Conservation (phyloP, 2,329 filamentous ascomycete genomes). For the Fusarium papillatum region DNA sequence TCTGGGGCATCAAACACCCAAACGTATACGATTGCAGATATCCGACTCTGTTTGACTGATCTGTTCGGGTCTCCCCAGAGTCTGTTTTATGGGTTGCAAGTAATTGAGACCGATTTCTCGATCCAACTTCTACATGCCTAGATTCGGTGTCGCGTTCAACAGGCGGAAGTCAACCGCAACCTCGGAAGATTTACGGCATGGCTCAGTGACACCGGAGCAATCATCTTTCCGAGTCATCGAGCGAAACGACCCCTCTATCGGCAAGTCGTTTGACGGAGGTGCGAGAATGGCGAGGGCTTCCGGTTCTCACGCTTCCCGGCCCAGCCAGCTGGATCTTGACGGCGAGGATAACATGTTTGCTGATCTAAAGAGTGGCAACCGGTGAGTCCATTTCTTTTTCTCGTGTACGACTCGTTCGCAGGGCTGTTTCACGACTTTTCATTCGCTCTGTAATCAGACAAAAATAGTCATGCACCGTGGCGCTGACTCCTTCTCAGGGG, state of each 20-base stretch:
- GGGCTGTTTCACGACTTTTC: slow-evolving; percentile 31
- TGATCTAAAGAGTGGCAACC: slow-evolving; percentile 65
- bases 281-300: slow-evolving; percentile 56
- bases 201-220: slow-evolving; percentile 57
- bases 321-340: slow-evolving; percentile 54
- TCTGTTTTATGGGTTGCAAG: slow-evolving; percentile 42
- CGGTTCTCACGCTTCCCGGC: slow-evolving; percentile 53
- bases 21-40: slow-evolving; percentile 35
- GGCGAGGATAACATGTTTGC: slow-evolving; percentile 72
- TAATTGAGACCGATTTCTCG: slow-evolving; percentile 37
- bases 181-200: slow-evolving; percentile 68
- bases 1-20: slow-evolving; percentile 13
- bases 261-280: slow-evolving; percentile 66
- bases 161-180: slow-evolving; percentile 72
- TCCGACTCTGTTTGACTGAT: slow-evolving; percentile 13
- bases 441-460: slow-evolving; percentile 30
- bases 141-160: slow-evolving; percentile 70
- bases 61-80: slow-evolving; percentile 15
- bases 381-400: slow-evolving; percentile 58
- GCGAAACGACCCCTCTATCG: slow-evolving; percentile 58
- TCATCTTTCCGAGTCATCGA: slow-evolving; percentile 72
- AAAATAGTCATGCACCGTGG: slow-evolving; percentile 45
- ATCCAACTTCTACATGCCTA: slow-evolving; percentile 66
- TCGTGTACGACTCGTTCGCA: slow-evolving; percentile 35
- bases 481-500: slow-evolving; percentile 61